Evolutionary conservation across 371 early-diverging fungal species (phyloP), one percentile per base, ranked within the genome.

Genomic region (Apophysomyces elegans): DNA sequence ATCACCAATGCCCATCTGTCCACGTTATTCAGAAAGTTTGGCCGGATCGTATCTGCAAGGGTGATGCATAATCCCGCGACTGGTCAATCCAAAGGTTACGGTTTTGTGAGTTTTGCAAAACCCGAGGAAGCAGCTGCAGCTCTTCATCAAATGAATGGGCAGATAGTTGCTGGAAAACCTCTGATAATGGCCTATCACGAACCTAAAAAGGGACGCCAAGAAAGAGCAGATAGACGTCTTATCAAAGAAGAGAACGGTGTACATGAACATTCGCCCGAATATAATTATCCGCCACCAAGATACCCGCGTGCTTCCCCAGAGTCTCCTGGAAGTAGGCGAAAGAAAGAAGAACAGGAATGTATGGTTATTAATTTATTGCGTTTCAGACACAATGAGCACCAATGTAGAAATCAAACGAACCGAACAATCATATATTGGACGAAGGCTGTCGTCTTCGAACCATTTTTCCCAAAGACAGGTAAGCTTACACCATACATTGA

Each of bases 11-110:
- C 70, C 12, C 76, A 81, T 59, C 65, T 84, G 16, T 76, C 65
- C 61, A 66, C 67, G 37, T 59, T 71, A 7, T 84, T 84, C 60
- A 66, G 73, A 35, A 66, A 64, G 59, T 84, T 72, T 59, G 84
- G 84, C 37, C 73, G 72, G 44, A 81, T 84, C 45, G 70, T 84
- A 32, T 81, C 81, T 36, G 81, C 78, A 14, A 72, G 77, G 58
- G 80, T 80, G 57, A 80, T 80, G 80, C 71, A 70, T 58, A 77
- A 80, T 41, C 71, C 77, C 39, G 58, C 67, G 14, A 80, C 77
- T 2, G 70, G 74, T 4, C 75, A 75, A 37, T 80, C 80, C 13
- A 80, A 80, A 58, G 80, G 80, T 1, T 80, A 73, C 63, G 80
- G 80, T 1, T 80, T 80, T 63, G 80, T 80, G 41, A 80, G 80